Base-by-base conservation (phyloP, 345 rosid genomes). In the Durio zibethinus region DNA sequence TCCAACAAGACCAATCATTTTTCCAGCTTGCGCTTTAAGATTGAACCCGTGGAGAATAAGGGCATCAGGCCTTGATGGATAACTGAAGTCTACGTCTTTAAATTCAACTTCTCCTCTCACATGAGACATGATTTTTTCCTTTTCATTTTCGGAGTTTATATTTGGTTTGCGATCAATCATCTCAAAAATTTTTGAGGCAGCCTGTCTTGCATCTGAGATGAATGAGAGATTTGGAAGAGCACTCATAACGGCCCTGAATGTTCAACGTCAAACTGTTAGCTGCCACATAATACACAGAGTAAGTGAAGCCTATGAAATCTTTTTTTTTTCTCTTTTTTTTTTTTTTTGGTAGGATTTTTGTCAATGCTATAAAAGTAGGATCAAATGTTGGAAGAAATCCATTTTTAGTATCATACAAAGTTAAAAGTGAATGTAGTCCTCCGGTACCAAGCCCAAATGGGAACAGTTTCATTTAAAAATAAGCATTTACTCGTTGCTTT, bases 1-100 rank as follows among this genome's bases (percentile, higher is more conserved):
- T 71, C 94, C 90, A 27, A 88, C 90, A 54, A 90, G 87, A 15
- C 88, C 91, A 11, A 86, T 84, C 3, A 81, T 84, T 75, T 67
- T 83, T 40, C 92, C 88, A 1, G 88, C 84, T 27, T 27, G 62
- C 38, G 88, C 82, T 80, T 70, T 81, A 36, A 90, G 88, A 81
- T 81, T 81, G 75, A 90, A 82, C 36, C 85, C 75, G 10, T 76
- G 79, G 36, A 88, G 82, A 48, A 87, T 68, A 16, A 53, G 82
- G 40, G 79, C 71, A 31, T 86, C 80, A 7, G 88, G 86, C 68
- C 89, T 69, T 9, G 89, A 84, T 6, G 90, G 92, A 69, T 88
- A 90, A 62, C 83, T 69, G 63, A 90, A 90, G 15, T 85, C 77
- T 2, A 90, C 87, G 12, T 83, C 88, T 74, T 48, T 83, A 36